phyloP scores from a whole-genome alignment of 164 flowering plant species.

The Aristolochia contorta region DNA sequence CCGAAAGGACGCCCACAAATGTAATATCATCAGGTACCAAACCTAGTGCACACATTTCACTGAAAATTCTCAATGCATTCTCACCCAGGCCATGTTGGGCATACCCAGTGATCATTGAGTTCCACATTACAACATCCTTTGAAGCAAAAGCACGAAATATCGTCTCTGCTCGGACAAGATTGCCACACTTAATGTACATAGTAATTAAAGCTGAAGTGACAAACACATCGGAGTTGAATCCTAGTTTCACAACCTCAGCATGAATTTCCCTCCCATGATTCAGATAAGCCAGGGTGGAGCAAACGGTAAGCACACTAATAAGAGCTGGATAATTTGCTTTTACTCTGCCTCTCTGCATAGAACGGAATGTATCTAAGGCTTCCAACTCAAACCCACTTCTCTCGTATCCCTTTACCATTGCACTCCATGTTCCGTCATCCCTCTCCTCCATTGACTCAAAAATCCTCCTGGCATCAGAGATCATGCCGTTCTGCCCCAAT shows the following conservation, averaged over 20 bases:
- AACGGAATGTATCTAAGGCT: too few species aligned
- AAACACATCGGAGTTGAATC: too few species aligned
- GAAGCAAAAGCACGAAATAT: background rate
- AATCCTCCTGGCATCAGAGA: too few species aligned
- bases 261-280: slow-evolving; percentile 36
- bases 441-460: too few species aligned
- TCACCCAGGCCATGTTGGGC: slow-evolving; percentile 71
- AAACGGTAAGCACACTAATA: slow-evolving; percentile 54
- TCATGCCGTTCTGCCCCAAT: too few species aligned
- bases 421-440: too few species aligned
- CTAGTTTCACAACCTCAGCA: too few species aligned
- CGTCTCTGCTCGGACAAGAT: too few species aligned
- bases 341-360: slow-evolving; percentile 14
- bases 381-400: too few species aligned
- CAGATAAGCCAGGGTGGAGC: slow-evolving; percentile 59
- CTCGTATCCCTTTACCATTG: too few species aligned
- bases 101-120: slow-evolving; percentile 69
- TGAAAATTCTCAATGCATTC: slow-evolving; percentile 49
- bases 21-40: slow-evolving; percentile 54
- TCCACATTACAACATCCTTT: slow-evolving; percentile 84
- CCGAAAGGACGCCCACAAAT: slow-evolving; percentile 68
- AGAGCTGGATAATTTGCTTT: slow-evolving; percentile 41
- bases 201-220: too few species aligned
- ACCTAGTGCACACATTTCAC: slow-evolving; percentile 39
- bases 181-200: too few species aligned